These are phyloP conservation scores for Paspalum vaginatum DNA, from an alignment of 176 grass and related monocot genomes.

Conservation along the genomic window DNA sequence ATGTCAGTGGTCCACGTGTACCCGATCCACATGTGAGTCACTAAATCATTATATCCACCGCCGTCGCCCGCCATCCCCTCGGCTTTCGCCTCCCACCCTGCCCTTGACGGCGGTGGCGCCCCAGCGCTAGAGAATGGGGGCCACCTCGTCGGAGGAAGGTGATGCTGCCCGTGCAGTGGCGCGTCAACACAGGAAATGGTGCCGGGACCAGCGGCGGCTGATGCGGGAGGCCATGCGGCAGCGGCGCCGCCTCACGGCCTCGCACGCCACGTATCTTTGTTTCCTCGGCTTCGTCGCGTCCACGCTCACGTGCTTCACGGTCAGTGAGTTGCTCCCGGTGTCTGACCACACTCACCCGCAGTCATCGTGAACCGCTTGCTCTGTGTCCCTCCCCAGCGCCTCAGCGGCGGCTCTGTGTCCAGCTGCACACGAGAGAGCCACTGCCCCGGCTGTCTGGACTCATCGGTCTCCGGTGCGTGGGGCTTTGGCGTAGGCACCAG, in stretches of 20 bases:
- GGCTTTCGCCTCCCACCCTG: too few relatives aligned
- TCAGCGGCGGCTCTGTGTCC: too few relatives aligned
- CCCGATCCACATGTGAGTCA: too few relatives aligned
- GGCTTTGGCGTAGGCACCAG: too few relatives aligned
- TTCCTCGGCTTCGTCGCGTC: slow-evolving; percentile 62
- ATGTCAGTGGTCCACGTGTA: too few relatives aligned
- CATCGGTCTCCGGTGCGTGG: too few relatives aligned
- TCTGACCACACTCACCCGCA: slow-evolving; percentile 67
- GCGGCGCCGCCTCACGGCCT: slow-evolving; percentile 60
- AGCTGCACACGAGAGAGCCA: too few relatives aligned
- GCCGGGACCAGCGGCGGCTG: slow-evolving; percentile 71
- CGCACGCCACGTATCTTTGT: slow-evolving; percentile 73
- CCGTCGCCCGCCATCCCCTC: too few relatives aligned
- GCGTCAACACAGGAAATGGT: slow-evolving; percentile 57
- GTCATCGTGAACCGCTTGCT: slow-evolving; percentile 54
- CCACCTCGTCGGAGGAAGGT: slow-evolving; percentile 26
- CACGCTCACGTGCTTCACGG: slow-evolving; percentile 68
- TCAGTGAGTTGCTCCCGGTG: slow-evolving; percentile 71
- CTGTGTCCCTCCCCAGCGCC: too few relatives aligned
- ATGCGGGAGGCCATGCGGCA: slow-evolving; percentile 51
- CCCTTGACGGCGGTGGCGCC: too few relatives aligned
- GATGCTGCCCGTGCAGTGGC: slow-evolving; percentile 36
- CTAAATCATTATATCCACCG: too few relatives aligned
- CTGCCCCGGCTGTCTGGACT: too few relatives aligned
- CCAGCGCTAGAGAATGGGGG: slow-evolving; percentile 34